Conservation (phyloP, 106 monocot species). For the Acorus gramineus region DNA sequence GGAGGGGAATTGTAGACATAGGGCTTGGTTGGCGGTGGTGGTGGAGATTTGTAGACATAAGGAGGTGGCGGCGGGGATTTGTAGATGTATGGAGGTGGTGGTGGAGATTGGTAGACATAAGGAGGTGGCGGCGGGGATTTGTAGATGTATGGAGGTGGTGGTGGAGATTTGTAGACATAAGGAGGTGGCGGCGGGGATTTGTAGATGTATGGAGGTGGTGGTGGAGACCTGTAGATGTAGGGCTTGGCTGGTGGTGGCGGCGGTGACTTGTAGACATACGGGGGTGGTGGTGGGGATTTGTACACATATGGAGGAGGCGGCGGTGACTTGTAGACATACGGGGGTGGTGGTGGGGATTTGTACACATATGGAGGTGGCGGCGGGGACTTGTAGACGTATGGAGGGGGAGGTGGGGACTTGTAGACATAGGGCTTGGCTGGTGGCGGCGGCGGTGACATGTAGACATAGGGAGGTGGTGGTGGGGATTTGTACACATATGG, state of each 20-base stretch:
- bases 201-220: constrained; percentile 1
- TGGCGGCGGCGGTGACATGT: background rate
- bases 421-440: constrained; percentile 9
- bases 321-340: background rate
- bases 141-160: background rate
- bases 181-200: background rate
- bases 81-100: background rate
- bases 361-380: background rate
- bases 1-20: background rate
- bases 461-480: too few species aligned
- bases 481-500: too few species aligned
- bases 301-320: background rate
- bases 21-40: background rate
- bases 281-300: background rate
- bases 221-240: background rate
- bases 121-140: constrained; percentile 1
- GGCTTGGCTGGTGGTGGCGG: background rate
- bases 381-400: background rate
- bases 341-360: background rate
- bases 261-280: background rate
- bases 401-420: constrained; percentile 9
- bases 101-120: background rate
- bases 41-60: constrained; percentile 1
- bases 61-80: constrained; percentile 1
- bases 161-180: background rate